phyloP scores from a whole-genome alignment of 805 yeast species.

The Millerago galiae region DNA sequence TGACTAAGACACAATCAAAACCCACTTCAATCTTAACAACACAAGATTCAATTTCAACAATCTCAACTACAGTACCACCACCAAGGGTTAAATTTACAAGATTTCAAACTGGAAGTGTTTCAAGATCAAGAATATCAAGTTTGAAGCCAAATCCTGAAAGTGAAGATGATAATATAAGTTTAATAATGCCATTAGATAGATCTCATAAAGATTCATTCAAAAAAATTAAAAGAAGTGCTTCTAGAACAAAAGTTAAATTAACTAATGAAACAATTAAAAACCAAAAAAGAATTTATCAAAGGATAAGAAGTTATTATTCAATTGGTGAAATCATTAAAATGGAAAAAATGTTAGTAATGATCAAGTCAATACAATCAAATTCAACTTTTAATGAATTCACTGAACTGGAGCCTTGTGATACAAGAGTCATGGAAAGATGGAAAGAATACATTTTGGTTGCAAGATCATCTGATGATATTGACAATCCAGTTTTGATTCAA shows the following conservation, averaged over 20 bases:
- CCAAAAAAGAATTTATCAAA: conserved; percentile 18
- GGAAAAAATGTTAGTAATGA: conserved; percentile 65
- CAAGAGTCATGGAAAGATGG: conserved; percentile 68
- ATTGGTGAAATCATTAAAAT: conserved; percentile 60
- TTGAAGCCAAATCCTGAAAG: conserved; percentile 6
- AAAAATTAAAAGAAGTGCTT: conserved; percentile 20
- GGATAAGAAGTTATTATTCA: conserved; percentile 28
- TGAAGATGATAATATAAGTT: neutral
- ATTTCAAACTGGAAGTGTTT: neutral
- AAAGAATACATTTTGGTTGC: conserved; percentile 71
- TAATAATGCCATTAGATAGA: neutral
- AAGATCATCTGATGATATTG: conserved; percentile 47
- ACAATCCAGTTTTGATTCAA: conserved; percentile 54
- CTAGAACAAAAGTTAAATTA: conserved; percentile 15
- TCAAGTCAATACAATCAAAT: conserved; percentile 32
- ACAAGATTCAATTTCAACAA: neutral
- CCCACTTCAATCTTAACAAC: too few species aligned
- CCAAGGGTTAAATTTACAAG: neutral
- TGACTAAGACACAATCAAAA: too few species aligned
- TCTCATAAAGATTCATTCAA: neutral
- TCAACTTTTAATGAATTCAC: conserved; percentile 28
- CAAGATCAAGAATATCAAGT: conserved; percentile 1
- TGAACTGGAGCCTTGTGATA: conserved; percentile 45
- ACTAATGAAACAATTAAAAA: conserved; percentile 11
- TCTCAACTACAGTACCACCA: neutral